Evolutionary conservation across 768 basidiomycete genomes (phyloP).

Genomic region (Gyrodon lividus): DNA sequence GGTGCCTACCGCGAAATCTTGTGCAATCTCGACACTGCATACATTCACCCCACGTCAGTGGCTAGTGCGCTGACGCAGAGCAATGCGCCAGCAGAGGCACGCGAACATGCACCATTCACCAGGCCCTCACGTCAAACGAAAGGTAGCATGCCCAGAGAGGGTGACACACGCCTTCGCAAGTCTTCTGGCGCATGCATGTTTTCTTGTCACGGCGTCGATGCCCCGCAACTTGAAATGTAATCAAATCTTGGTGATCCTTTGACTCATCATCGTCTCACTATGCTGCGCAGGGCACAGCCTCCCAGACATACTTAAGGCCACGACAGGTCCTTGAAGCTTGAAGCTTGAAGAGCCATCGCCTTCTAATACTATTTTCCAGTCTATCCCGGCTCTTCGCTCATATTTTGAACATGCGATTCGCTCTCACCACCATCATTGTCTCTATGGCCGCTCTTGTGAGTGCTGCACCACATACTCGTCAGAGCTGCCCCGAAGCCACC

Average conservation of each 20-base stretch:
- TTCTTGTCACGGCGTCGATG: slow-evolving; percentile 3
- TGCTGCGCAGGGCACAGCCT: not conserved
- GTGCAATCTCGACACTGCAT: too few species aligned
- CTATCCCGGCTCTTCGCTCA: too few species aligned
- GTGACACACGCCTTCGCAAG: not conserved
- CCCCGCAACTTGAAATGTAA: slow-evolving; percentile 3
- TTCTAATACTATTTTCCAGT: too few species aligned
- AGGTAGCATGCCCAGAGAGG: not conserved
- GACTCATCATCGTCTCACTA: too few species aligned
- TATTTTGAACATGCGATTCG: slow-evolving; percentile 18
- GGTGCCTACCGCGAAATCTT: too few species aligned
- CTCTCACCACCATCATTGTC: slow-evolving; percentile 10
- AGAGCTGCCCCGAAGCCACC: slow-evolving; percentile 21
- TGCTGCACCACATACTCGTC: slow-evolving; percentile 21
- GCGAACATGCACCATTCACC: too few species aligned
- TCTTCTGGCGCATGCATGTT: not conserved
- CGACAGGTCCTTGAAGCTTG: too few species aligned
- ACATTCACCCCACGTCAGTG: too few species aligned
- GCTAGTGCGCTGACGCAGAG: too few species aligned
- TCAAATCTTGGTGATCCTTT: too few species aligned
- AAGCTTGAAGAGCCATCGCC: not conserved
- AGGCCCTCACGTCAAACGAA: too few species aligned
- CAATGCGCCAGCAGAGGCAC: too few species aligned
- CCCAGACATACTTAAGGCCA: not conserved
- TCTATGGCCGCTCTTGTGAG: slow-evolving; percentile 13